Percentiles rank a stretch among this genome's conserved stretches.
These are phyloP conservation scores for Rutidosis leptorrhynchoides DNA, from an alignment of 129 eudicot species.

Conservation along the genomic window DNA sequence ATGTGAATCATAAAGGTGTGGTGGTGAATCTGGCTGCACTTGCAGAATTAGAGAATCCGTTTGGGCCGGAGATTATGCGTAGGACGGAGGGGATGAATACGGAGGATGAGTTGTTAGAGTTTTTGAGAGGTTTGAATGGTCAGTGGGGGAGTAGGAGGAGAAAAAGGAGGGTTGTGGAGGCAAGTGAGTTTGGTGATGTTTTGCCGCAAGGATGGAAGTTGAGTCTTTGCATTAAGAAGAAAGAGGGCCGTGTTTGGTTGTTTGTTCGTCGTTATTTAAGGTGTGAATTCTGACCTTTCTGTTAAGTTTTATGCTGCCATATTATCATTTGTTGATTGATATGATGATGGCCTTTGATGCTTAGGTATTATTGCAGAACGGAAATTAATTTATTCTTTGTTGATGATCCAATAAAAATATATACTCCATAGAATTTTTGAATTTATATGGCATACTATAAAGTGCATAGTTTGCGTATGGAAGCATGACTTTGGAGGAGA, in stretches of 20 bases:
- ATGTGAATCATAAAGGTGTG: slow-evolving; percentile 51
- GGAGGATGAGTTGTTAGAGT: slow-evolving; percentile 64
- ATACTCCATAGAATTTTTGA: not conserved
- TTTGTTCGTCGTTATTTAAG: slow-evolving; percentile 81
- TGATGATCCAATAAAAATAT: not conserved
- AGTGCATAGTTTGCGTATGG: not conserved
- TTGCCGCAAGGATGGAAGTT: slow-evolving; percentile 86
- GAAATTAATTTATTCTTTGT: not conserved
- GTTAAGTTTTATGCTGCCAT: slow-evolving; percentile 3
- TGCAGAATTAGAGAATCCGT: slow-evolving; percentile 55
- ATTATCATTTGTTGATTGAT: not conserved
- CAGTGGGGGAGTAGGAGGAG: slow-evolving; percentile 90
- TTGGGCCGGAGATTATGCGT: slow-evolving; percentile 47
- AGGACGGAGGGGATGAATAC: slow-evolving; percentile 54
- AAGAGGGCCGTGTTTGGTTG: slow-evolving; percentile 62
- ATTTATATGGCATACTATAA: not conserved
- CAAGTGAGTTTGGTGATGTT: slow-evolving; percentile 59
- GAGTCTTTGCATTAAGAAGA: slow-evolving; percentile 67
- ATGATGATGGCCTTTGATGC: not conserved
- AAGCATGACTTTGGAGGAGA: not conserved
- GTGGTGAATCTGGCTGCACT: slow-evolving; percentile 44
- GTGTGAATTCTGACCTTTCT: slow-evolving; percentile 32
- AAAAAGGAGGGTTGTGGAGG: slow-evolving; percentile 86
- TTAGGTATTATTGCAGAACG: not conserved
- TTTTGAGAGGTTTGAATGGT: slow-evolving; percentile 61